Percentiles rank a stretch among this genome's conserved stretches.
Evolutionary conservation across 2,329 filamentous ascomycete species (phyloP).

Genomic region (Hymenoscyphus infarciens): DNA sequence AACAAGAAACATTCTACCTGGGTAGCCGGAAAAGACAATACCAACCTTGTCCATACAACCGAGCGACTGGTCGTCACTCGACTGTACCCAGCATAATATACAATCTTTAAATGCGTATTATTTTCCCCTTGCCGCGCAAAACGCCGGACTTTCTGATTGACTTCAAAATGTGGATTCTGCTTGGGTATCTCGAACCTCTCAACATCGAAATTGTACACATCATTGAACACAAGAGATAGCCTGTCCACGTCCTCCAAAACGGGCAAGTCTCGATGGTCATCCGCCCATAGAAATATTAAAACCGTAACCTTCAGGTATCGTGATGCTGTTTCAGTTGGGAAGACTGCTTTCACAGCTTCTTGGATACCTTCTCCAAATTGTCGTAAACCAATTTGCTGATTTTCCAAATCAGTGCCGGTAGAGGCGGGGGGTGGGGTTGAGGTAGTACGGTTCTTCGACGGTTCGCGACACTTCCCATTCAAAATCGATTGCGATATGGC

Average conservation of each 20-base stretch:
- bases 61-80: neutral
- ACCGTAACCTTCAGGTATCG: constrained; percentile 12
- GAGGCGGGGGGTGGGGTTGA: neutral
- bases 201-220: constrained; percentile 14
- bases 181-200: constrained; percentile 10
- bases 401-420: neutral
- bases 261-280: constrained; percentile 9
- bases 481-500: neutral
- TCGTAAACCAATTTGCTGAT: constrained; percentile 7
- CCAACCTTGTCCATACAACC: constrained; percentile 7
- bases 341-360: constrained; percentile 11
- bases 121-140: constrained; percentile 8
- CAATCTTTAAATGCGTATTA: constrained; percentile 13
- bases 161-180: constrained; percentile 7
- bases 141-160: constrained; percentile 7
- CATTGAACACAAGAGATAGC: constrained; percentile 7
- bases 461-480: neutral
- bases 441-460: neutral
- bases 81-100: constrained; percentile 14
- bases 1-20: neutral
- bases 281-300: constrained; percentile 10
- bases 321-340: constrained; percentile 6
- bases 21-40: neutral
- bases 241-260: neutral
- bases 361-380: constrained; percentile 9